These are phyloP conservation scores for Volutella citrinella DNA, from an alignment of 2,329 filamentous ascomycete species.

Conservation along the genomic window DNA sequence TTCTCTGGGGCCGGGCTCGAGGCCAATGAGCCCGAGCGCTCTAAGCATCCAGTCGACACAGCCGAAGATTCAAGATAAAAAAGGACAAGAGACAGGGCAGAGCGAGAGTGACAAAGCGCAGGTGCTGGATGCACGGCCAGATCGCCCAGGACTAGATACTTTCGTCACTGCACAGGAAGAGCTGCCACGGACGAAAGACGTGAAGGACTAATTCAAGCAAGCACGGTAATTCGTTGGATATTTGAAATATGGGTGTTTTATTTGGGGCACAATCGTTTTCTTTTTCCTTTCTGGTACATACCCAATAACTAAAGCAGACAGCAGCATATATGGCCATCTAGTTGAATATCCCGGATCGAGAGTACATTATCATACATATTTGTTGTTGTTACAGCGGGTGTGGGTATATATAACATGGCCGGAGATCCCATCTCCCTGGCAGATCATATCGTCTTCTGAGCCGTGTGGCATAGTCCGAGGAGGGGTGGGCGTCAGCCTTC, in stretches of 20 bases:
- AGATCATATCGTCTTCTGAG: no score
- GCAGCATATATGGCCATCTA: no score
- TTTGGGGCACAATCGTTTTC: constrained; percentile 12
- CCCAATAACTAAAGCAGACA: no score
- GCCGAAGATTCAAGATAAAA: constrained; percentile 2
- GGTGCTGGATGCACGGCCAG: no score
- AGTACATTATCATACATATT: constrained; percentile 29
- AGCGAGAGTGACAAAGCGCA: no score
- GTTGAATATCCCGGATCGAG: constrained; percentile 11
- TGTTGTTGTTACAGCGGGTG: constrained; percentile 27
- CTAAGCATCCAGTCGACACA: constrained; percentile 16
- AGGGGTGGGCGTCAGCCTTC: no score
- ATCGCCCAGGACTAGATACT: constrained; percentile 46
- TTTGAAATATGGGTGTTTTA: no score
- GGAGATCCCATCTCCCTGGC: constrained; percentile 16
- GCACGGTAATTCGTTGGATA: no score
- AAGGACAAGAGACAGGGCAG: not conserved
- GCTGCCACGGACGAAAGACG: constrained; percentile 29
- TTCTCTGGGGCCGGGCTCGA: constrained; percentile 28
- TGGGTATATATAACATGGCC: constrained; percentile 28
- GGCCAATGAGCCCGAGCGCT: constrained; percentile 30
- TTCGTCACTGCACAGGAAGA: constrained; percentile 54
- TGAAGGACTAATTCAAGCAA: no score
- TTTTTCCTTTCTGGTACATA: constrained; percentile 9
- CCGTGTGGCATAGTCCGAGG: no score